phyloP scores from a whole-genome alignment of 164 flowering plant genomes.

The Liriodendron chinense region DNA sequence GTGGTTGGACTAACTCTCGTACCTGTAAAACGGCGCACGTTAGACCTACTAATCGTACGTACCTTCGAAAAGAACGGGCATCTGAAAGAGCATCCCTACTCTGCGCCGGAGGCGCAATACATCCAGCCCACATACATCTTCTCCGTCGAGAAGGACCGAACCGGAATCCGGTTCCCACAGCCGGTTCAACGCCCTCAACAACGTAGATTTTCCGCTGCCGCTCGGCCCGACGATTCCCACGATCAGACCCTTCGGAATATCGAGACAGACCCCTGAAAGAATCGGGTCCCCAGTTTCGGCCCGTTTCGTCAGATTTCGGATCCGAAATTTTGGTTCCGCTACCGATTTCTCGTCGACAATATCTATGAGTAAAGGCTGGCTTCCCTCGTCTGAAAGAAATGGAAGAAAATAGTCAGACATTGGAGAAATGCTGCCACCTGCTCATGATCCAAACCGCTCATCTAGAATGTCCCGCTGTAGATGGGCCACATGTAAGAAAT shows the following conservation, averaged over 20 bases:
- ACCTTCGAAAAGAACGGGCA: constrained; percentile 38
- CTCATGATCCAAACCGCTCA: not conserved
- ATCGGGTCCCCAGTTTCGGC: constrained; percentile 16
- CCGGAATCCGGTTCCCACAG: constrained; percentile 31
- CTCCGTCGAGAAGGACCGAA: constrained; percentile 24
- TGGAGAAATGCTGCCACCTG: not conserved
- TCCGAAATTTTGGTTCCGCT: constrained; percentile 18
- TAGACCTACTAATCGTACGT: not conserved
- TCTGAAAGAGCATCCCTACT: constrained; percentile 39
- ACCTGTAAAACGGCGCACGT: not conserved
- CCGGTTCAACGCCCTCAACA: constrained; percentile 32
- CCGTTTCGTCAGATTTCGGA: constrained; percentile 13
- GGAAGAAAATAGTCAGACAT: not conserved
- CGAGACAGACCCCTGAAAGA: constrained; percentile 19
- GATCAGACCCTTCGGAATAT: constrained; percentile 19
- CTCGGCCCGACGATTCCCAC: constrained; percentile 37
- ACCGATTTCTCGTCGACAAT: constrained; percentile 3
- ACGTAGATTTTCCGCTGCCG: constrained; percentile 36
- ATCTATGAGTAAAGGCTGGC: constrained; percentile 15
- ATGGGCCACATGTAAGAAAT: too few species aligned
- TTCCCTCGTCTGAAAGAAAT: constrained; percentile 5
- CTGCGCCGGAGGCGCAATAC: constrained; percentile 24
- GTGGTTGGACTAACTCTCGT: not conserved
- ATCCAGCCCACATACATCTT: constrained; percentile 26
- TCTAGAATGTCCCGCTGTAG: too few species aligned